Percentiles rank a stretch among this genome's conserved stretches.
phyloP scores from a whole-genome alignment of 768 basidiomycete species.

The Harrya chromipes region DNA sequence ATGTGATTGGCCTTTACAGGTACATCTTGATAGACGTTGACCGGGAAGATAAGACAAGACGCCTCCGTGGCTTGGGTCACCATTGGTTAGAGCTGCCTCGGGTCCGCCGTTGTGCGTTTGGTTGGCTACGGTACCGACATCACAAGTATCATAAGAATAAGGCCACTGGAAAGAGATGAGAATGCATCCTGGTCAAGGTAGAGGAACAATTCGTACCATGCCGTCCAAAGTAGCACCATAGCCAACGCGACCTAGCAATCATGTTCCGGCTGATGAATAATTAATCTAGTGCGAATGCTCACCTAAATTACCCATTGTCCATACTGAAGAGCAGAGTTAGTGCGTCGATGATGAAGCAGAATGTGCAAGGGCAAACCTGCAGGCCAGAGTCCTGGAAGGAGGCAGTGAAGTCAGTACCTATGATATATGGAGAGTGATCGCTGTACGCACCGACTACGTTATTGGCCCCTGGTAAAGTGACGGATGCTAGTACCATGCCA shows the following conservation, averaged over 20 bases:
- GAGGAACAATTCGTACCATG: conserved; percentile 44
- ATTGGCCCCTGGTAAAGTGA: conserved; percentile 69
- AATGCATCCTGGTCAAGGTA: conserved; percentile 1
- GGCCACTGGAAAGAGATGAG: conserved; percentile 54
- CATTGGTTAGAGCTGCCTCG: conserved; percentile 52
- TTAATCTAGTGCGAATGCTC: conserved; percentile 5
- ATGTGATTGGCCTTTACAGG: conserved; percentile 81
- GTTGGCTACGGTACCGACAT: conserved; percentile 89
- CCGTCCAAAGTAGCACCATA: conserved; percentile 87
- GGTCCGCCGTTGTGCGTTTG: conserved; percentile 74
- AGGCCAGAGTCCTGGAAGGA: conserved; percentile 63
- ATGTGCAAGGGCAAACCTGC: conserved; percentile 35
- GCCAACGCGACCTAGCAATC: conserved; percentile 64
- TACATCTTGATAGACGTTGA: conserved; percentile 84
- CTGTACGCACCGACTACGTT: conserved; percentile 38
- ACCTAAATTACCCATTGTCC: conserved; percentile 81
- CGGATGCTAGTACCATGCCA: conserved; percentile 68
- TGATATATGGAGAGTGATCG: not conserved
- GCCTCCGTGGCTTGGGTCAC: conserved; percentile 51
- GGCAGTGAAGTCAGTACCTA: not conserved
- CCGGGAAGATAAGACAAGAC: conserved; percentile 83
- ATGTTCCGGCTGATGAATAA: not conserved
- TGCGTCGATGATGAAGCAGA: not conserved
- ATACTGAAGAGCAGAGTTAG: conserved; percentile 37
- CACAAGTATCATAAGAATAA: conserved; percentile 81